Evolutionary conservation across 352 stramenopile species (phyloP).

Genomic region (Phytophthora rubi): DNA sequence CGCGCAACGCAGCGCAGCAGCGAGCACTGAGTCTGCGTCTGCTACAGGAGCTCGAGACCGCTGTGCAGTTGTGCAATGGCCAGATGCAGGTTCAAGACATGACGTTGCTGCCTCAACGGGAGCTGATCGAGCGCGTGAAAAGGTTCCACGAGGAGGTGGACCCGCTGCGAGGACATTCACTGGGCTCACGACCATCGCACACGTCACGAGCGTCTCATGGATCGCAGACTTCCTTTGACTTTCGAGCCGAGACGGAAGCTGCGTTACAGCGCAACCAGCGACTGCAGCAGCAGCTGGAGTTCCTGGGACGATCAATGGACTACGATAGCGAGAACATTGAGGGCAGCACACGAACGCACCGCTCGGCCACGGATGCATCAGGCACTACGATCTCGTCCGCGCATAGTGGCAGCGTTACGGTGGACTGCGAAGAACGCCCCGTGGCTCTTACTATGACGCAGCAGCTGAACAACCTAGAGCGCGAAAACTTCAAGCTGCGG

Average conservation of each 20-base stretch:
- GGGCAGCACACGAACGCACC: slow-evolving; percentile 25
- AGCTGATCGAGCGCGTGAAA: slow-evolving; percentile 81
- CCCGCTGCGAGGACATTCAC: slow-evolving; percentile 31
- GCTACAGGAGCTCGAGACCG: slow-evolving; percentile 75
- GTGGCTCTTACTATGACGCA: slow-evolving; percentile 70
- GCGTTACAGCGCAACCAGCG: slow-evolving; percentile 71
- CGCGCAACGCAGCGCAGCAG: slow-evolving; percentile 62
- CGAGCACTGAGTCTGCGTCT: slow-evolving; percentile 66
- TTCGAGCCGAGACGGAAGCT: slow-evolving; percentile 54
- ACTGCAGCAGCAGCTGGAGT: slow-evolving; percentile 69
- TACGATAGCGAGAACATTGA: slow-evolving; percentile 42
- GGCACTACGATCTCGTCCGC: slow-evolving; percentile 44
- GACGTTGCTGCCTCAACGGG: slow-evolving; percentile 69
- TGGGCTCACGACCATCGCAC: slow-evolving; percentile 28
- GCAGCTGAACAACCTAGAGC: slow-evolving; percentile 75
- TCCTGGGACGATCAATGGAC: slow-evolving; percentile 59
- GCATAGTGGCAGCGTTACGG: slow-evolving; percentile 30
- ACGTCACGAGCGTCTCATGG: slow-evolving; percentile 5
- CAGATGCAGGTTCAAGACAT: slow-evolving; percentile 57
- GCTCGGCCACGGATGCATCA: slow-evolving; percentile 55
- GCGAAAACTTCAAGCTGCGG: slow-evolving; percentile 77
- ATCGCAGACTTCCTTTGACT: slow-evolving; percentile 48
- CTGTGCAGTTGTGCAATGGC: slow-evolving; percentile 72
- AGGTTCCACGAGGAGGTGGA: slow-evolving; percentile 63
- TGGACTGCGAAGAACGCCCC: slow-evolving; percentile 38